These are phyloP conservation scores for Escovopsis sp. DNA, from an alignment of 2,329 filamentous ascomycete genomes.

Conservation along the genomic window DNA sequence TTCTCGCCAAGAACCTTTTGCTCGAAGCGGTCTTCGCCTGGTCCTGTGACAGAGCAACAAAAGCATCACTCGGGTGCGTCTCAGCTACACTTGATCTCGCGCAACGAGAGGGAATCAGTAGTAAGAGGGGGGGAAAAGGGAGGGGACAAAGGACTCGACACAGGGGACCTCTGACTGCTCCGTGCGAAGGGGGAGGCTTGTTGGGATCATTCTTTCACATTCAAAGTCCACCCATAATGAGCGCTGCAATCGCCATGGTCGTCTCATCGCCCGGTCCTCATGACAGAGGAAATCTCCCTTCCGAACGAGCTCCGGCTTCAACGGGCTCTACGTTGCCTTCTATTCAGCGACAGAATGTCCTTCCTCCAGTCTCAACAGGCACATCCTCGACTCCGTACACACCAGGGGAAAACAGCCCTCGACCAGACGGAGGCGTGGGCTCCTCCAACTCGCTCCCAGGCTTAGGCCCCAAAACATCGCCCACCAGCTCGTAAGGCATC, in stretches of 20 bases:
- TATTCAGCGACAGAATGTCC: constrained; percentile 25
- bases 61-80: too few relatives aligned
- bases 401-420: constrained; percentile 41
- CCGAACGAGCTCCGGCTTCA: constrained; percentile 29
- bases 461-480: constrained; percentile 39
- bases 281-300: constrained; percentile 43
- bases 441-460: constrained; percentile 43
- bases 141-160: too few relatives aligned
- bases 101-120: too few relatives aligned
- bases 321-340: constrained; percentile 26
- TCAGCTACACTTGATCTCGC: not conserved
- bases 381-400: constrained; percentile 30
- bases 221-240: constrained; percentile 35
- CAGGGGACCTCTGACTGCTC: too few relatives aligned
- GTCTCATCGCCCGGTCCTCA: constrained; percentile 53
- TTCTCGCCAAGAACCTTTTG: not conserved
- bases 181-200: not conserved
- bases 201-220: not conserved
- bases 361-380: constrained; percentile 15
- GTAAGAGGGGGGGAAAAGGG: too few relatives aligned
- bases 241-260: constrained; percentile 56
- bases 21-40: too few relatives aligned
- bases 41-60: constrained; percentile 2
- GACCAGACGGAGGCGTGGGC: constrained; percentile 19
- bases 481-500: constrained; percentile 42